Evolutionary conservation across 768 basidiomycete genomes (phyloP).

Genomic region (Tylopilus cervinicoccineus): DNA sequence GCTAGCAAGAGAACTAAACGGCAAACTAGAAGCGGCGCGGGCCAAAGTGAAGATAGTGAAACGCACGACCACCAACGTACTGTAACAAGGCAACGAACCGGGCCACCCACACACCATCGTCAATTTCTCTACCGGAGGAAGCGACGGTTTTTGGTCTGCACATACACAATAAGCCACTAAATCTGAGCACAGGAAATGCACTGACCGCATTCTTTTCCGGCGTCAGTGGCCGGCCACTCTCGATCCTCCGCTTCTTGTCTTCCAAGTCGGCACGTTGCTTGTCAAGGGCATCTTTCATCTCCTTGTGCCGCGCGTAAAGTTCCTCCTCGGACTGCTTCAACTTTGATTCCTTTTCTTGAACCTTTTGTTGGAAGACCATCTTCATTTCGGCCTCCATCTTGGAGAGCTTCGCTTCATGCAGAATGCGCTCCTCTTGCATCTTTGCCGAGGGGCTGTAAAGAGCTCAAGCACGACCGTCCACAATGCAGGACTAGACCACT

Average conservation of each 20-base stretch:
- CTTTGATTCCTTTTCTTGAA: conserved; percentile 98
- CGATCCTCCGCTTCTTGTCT: conserved; percentile 96
- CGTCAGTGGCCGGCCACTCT: conserved; percentile 90
- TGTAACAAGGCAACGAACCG: conserved; percentile 28
- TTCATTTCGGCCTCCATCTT: conserved; percentile 99
- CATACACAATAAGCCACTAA: conserved; percentile 8
- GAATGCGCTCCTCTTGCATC: conserved; percentile 90
- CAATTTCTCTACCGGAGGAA: conserved; percentile 31
- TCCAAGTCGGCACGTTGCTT: conserved; percentile 94
- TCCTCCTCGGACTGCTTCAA: conserved; percentile 99
- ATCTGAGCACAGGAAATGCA: conserved; percentile 15
- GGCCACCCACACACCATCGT: conserved; percentile 10
- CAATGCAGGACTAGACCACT: conserved; percentile 28
- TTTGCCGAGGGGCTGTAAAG: conserved; percentile 82
- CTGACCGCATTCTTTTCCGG: conserved; percentile 88
- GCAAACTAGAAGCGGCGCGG: conserved; percentile 36
- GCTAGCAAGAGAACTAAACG: conserved; percentile 38
- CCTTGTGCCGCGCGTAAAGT: conserved; percentile 95
- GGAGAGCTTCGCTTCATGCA: conserved; percentile 95
- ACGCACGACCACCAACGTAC: conserved; percentile 26
- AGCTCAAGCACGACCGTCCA: conserved; percentile 11
- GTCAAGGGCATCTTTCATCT: conserved; percentile 99
- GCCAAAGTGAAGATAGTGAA: conserved; percentile 23
- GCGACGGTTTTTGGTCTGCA: conserved; percentile 34
- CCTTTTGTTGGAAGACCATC: conserved; percentile 99